Base-by-base conservation (phyloP, 441 rosid species). In the Geranium incanum region DNA sequence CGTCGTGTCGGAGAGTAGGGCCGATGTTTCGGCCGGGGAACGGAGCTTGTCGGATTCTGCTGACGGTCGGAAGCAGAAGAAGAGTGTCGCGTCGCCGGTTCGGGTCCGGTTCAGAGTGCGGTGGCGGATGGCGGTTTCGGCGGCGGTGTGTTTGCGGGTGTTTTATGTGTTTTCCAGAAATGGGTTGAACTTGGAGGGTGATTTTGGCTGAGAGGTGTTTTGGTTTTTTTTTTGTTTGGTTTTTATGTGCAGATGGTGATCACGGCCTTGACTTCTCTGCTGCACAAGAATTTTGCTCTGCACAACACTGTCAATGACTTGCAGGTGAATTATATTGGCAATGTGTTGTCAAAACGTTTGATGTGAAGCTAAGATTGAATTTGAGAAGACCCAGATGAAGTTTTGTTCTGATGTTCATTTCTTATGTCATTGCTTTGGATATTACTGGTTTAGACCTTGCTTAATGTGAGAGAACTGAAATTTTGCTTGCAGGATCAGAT, bases 281-380 rank as follows among this genome's bases (percentile, higher is more conserved):
- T 83, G 11, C 86, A 79, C 80, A 83, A 79, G 84, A 87, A 85
- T 72, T 79, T 86, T 79, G 78, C 83, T 41, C 75, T 87, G 23
- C 86, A 78, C 66, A 67, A 76, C n/a, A 83, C 83, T 79, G 86
- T 84, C 57, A 63, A 76, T 70, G 83, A 82, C 36, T 81, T 87
- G 75, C 85, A 84, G 91, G 94, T 85, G 48, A 52, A 48, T 16
- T 36, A 4, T 36, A 4, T 9, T 52, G n/a, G 52, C 52, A 5
- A 4, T 45, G 52, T 45, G 52, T 45, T 8, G 52, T 1, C 7
- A 1, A 1, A 13, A 45, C 0, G 2, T 45, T 45, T 45, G 3
- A 45, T 48, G n/a, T 48, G 55, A 48, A 48, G 0, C 52, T 3
- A 8, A 0, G 15, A 50, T 11, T 50, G 18, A 50, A 50, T 1